These are phyloP conservation scores for Solanum peruvianum DNA, from an alignment of 257 asterid genomes.

Conservation along the genomic window DNA sequence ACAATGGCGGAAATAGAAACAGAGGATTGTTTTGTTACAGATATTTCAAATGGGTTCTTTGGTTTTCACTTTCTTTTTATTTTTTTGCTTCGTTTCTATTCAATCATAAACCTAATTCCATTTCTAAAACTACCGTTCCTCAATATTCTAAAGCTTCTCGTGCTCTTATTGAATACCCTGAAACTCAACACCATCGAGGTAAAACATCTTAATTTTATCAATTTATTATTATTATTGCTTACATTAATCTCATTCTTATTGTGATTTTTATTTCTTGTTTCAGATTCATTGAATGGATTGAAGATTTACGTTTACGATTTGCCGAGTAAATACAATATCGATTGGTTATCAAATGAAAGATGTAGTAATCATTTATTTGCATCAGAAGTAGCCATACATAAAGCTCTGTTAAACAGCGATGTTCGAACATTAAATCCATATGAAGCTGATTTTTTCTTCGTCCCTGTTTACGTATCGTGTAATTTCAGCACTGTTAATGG, in stretches of 20 bases:
- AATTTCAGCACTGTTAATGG: conserved; percentile 85
- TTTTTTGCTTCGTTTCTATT: conserved; percentile 48
- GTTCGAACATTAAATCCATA: conserved; percentile 48
- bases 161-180: conserved; percentile 43
- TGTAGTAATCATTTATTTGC: conserved; percentile 78
- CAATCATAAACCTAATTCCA: conserved; percentile 18
- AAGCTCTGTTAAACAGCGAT: conserved; percentile 35
- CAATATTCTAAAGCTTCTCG: conserved; percentile 39
- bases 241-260: neutral
- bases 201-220: neutral
- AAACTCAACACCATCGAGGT: neutral
- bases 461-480: conserved; percentile 86
- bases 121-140: conserved; percentile 31
- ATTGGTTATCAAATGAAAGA: conserved; percentile 55
- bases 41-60: conserved; percentile 62
- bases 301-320: conserved; percentile 61
- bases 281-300: conserved; percentile 35
- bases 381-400: conserved; percentile 79
- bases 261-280: neutral
- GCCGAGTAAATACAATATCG: conserved; percentile 52
- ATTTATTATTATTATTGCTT: neutral
- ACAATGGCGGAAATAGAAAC: conserved; percentile 7
- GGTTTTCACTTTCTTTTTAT: conserved; percentile 51
- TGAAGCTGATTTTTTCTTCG: conserved; percentile 82
- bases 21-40: conserved; percentile 18